Base-by-base conservation (phyloP, 805 yeast species). In the Cephaloascus albidus region DNA sequence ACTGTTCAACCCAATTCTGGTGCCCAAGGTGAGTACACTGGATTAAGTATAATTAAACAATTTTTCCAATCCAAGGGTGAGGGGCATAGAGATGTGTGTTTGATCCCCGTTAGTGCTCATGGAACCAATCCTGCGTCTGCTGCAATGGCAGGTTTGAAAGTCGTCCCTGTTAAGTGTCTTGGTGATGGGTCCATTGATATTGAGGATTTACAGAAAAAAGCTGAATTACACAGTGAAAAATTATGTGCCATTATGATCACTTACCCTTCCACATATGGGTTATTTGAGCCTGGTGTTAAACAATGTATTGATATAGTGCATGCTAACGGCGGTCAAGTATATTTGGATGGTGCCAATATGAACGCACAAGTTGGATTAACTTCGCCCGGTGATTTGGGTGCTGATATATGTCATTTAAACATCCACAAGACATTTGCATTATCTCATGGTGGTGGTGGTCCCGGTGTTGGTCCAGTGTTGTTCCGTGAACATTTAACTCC, bases 371-470 rank as follows among this genome's bases (percentile, higher is more conserved):
- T 93, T 37, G 98, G 98, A 12, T 71, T 93, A 43, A 90, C 97
- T 0, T 85, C 95, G 4, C 97, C 98, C 8, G 98, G 97, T 42
- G 97, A 88, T 55, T 68, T 93, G 50, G 97, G 97, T 39, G 97
- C 97, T 10, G 98, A 93, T 64, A 97, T 93, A 33, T 93, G 98
- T 61, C 98, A 93, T 55, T 74, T 93, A 67, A 93, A 93, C 60
- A 71, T 93, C 57, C 98, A 93, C 70, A 93, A 93, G 67, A 93
- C 98, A 1, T 93, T 93, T 70, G 88, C 97, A 36, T 87, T 93
- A 54, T 94, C 96, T 40, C 98, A 93, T 55, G 98, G 98, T 55
- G 98, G 98, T 57, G 98, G 98, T 58, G 98, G 98, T 34, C 98
- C 98, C 33, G 98, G 97, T 56, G 95, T 88, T 53, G 98, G 97